Evolutionary conservation across 768 basidiomycete genomes (phyloP).

Genomic region (Candolleomyces eurysporus): DNA sequence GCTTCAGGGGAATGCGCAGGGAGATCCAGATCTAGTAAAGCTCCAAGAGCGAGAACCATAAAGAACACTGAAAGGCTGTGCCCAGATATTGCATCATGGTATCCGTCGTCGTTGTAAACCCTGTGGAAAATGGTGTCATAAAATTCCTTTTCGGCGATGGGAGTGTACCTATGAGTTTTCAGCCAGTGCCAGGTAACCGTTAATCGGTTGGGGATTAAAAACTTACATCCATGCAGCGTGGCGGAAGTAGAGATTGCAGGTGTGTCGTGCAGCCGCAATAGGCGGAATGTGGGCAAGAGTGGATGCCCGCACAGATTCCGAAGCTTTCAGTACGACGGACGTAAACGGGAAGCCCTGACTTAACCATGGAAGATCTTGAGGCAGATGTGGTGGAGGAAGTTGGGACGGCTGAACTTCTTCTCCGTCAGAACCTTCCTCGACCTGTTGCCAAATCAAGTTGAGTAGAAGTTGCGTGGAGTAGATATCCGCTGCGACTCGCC

Average conservation of each 20-base stretch:
- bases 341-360: slow-evolving; percentile 61
- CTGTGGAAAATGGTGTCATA: slow-evolving; percentile 49
- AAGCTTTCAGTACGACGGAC: slow-evolving; percentile 38
- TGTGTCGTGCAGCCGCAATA: slow-evolving; percentile 30
- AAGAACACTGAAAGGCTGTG: slow-evolving; percentile 60
- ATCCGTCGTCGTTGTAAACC: slow-evolving; percentile 45
- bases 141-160: slow-evolving; percentile 60
- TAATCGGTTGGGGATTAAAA: background rate
- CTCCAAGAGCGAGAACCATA: slow-evolving; percentile 63
- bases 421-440: slow-evolving; percentile 57
- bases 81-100: slow-evolving; percentile 40
- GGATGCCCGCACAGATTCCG: slow-evolving; percentile 40
- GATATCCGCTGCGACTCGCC: slow-evolving; percentile 34
- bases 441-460: slow-evolving; percentile 37
- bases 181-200: background rate
- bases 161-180: slow-evolving; percentile 51
- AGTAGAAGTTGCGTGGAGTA: background rate
- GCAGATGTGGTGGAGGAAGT: slow-evolving; percentile 34
- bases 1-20: slow-evolving; percentile 54
- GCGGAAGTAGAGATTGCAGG: slow-evolving; percentile 56
- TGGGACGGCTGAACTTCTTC: slow-evolving; percentile 39
- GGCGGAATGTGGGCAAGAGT: slow-evolving; percentile 49
- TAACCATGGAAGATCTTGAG: slow-evolving; percentile 57
- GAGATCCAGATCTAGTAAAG: slow-evolving; percentile 57
- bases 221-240: slow-evolving; percentile 74